Percentiles rank a stretch among this genome's conserved stretches.
These are phyloP conservation scores for Omphalotus guepiniiformis DNA, from an alignment of 768 basidiomycete species.

Conservation along the genomic window DNA sequence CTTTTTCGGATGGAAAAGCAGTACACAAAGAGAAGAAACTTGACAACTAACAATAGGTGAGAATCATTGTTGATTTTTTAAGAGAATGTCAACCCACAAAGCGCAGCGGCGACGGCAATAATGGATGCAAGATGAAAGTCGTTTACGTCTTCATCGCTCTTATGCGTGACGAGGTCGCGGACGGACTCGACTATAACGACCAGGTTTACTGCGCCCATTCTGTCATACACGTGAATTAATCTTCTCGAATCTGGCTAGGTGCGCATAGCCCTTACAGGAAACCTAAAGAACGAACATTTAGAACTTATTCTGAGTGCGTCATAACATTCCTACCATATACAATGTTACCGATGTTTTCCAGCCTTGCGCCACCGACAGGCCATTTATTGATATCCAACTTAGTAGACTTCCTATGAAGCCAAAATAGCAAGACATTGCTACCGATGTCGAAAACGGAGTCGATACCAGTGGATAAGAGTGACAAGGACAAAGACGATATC, in stretches of 20 bases:
- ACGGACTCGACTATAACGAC: constrained; percentile 88
- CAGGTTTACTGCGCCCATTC: constrained; percentile 90
- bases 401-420: constrained; percentile 69
- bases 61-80: background rate
- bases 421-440: constrained; percentile 78
- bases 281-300: constrained; percentile 13
- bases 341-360: constrained; percentile 88
- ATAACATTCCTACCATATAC: constrained; percentile 54
- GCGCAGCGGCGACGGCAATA: constrained; percentile 76
- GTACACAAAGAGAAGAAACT: constrained; percentile 83
- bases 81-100: constrained; percentile 45
- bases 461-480: constrained; percentile 84
- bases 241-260: background rate
- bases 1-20: constrained; percentile 73
- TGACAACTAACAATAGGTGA: constrained; percentile 51
- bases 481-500: constrained; percentile 75
- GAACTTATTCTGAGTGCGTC: background rate
- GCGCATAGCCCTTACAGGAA: constrained; percentile 33
- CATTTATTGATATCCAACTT: constrained; percentile 78
- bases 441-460: constrained; percentile 85
- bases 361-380: constrained; percentile 88
- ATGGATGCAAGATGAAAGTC: constrained; percentile 79
- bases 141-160: constrained; percentile 42
- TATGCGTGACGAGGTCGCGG: constrained; percentile 60
- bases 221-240: constrained; percentile 20